A percentile compares a stretch with the other conserved stretches of the same genome.
Evolutionary conservation across 805 yeast genomes (phyloP).

Genomic region (Schwanniomyces occidentalis): DNA sequence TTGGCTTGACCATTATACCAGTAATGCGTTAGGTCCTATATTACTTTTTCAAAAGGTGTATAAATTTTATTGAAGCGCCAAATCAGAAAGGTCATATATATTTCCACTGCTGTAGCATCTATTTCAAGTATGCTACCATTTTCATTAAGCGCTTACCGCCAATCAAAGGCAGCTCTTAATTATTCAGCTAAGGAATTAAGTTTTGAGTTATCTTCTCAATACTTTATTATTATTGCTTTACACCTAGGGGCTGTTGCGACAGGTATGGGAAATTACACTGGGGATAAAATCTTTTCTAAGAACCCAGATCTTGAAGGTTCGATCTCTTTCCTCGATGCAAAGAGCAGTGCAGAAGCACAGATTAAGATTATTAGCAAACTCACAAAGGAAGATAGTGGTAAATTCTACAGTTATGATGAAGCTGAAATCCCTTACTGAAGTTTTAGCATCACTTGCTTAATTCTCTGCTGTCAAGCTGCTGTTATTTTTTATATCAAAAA

Average conservation of each 20-base stretch:
- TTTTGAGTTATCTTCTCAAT: constrained; percentile 21
- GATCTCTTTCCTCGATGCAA: constrained; percentile 12
- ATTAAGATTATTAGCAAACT: constrained; percentile 8
- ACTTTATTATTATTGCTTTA: constrained; percentile 26
- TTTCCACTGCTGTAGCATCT: constrained; percentile 28
- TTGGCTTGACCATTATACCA: constrained; percentile 13
- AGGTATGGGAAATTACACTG: constrained; percentile 26
- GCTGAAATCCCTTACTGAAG: neutral
- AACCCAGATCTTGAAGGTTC: constrained; percentile 1
- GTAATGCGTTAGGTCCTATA: constrained; percentile 34
- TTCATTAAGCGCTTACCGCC: constrained; percentile 24
- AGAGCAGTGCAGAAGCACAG: constrained; percentile 10
- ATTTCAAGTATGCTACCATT: constrained; percentile 20
- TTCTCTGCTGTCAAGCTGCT: too few relatives aligned
- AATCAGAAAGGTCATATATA: constrained; percentile 27
- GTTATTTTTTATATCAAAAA: too few relatives aligned
- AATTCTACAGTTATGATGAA: constrained; percentile 14
- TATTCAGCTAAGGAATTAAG: constrained; percentile 24
- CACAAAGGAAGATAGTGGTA: constrained; percentile 10
- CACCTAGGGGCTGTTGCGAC: constrained; percentile 43
- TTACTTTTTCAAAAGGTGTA: constrained; percentile 24
- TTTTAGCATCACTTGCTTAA: too few relatives aligned
- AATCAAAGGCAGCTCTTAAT: constrained; percentile 39
- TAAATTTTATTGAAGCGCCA: constrained; percentile 20
- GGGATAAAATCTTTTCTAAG: neutral